Percentiles rank a stretch among this genome's conserved stretches.
Conservation (phyloP, 345 rosid genomes). For the Noccaea caerulescens region DNA sequence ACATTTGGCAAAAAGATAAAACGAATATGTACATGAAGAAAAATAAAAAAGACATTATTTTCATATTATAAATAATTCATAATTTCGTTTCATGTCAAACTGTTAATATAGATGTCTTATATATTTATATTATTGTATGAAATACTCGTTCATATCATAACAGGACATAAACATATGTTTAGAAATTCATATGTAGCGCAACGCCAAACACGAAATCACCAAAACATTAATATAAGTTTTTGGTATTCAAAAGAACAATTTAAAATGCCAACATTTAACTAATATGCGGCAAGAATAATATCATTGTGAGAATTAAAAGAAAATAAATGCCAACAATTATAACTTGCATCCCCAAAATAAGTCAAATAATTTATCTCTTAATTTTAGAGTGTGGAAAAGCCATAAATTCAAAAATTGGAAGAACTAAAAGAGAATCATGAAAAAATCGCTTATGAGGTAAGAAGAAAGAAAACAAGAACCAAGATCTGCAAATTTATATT, state of each 20-base stretch:
- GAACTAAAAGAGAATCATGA: not conserved
- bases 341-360: not conserved
- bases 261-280: not conserved
- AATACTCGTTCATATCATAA: not conserved
- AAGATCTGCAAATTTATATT: slow-evolving; percentile 17
- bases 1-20: not conserved
- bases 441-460: not conserved
- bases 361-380: not conserved
- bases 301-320: not conserved
- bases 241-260: not conserved
- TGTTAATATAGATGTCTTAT: not conserved
- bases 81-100: not conserved
- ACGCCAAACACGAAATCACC: slow-evolving; percentile 2
- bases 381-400: not conserved
- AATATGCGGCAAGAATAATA: not conserved
- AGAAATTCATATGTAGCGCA: not conserved
- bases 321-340: not conserved
- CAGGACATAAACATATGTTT: slow-evolving; percentile 4
- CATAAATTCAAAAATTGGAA: not conserved
- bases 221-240: not conserved
- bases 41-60: not conserved
- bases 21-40: not conserved
- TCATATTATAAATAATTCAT: not conserved
- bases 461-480: slow-evolving; percentile 16
- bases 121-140: slow-evolving; percentile 15